Base-by-base conservation (phyloP, 163 green algal species). In the Coccomyxa subellipsoidea region DNA sequence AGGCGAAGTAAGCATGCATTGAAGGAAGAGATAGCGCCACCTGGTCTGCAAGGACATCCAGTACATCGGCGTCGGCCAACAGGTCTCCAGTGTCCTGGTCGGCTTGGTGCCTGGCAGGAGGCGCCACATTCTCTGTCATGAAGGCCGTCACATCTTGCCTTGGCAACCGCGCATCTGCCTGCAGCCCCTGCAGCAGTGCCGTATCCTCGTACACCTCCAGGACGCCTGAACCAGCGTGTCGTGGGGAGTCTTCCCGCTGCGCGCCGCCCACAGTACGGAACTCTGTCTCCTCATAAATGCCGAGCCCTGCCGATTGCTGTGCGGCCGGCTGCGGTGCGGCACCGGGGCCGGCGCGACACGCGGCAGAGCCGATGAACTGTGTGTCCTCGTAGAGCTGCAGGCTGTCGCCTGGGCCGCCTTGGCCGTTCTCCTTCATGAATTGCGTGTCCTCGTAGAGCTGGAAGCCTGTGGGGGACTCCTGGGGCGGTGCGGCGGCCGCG, bases 71-170 rank as follows among this genome's bases (percentile, higher is more conserved):
- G 23, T 59, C 47, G 1, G 47, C 47, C 47, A 59, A 18, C 47
- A 59, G 47, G 47, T 59, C 47, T 18, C 47, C 47, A 7, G 47
- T 59, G 47, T 59, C 47, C 47, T 59, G 47, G 47, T 59, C 47
- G 0, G 23, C 15, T 18, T 59, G 47, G 23, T 27, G 47, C 15
- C 47, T 18, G 47, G 47, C 47, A 59, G 70, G 70, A 0, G 76
- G 76, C 8, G 29, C 25, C 76, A 80, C 76, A 36, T 80, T 80
- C 39, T 80, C 76, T 31, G 37, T 69, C 76, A 80, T 66, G 76
- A 92, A 90, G 71, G 91, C 80, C 0, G 88, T 93, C 72, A 92
- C 88, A 37, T 93, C 87, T 69, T 90, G 90, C 12, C 29, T 35
- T 8, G 66, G 21, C 66, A 23, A 18, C 12, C 10, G 18, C 18